Base-by-base conservation (phyloP, 345 rosid genomes). In the Moricandia arvensis region DNA sequence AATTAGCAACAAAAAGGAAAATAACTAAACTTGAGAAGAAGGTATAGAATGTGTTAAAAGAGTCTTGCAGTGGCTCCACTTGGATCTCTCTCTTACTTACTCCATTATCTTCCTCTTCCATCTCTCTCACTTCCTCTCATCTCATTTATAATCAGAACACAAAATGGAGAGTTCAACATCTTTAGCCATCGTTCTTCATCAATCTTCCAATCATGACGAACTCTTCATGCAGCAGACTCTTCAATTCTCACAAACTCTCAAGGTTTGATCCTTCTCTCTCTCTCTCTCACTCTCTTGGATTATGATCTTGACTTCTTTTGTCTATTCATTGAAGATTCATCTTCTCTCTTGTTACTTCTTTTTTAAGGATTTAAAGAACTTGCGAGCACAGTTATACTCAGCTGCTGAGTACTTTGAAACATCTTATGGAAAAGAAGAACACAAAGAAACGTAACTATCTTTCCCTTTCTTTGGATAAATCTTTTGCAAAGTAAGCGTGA, bases 401-500 rank as follows among this genome's bases (percentile, higher is more conserved):
- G 98, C 97, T 10, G 97, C 97, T 30, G 93, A 94, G 16, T 85
- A 90, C 77, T 91, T 89, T 71, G 98, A 94, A 83, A 29, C 62
- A 15, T 86, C 91, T 64, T 90, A 89, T 80, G 59, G 59, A 49
- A 66, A 84, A 72, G 87, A 87, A 49, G 86, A 82, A 8, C 88
- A 85, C 74, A 94, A 91, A 81, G 83, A 88, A 73, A 62, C 83
- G 97, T 89, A 80, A 90, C 80, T 45, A 35, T 8, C 17, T 9
- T 45, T 69, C 6, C 15, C 35, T 53, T 30, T 68, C 74, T 65
- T 77, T 41, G 6, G 2, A 63, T 53, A 27, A 4, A 3, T 21
- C 26, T 58, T 41, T 12, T 18, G 60, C 33, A 54, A 47, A 74
- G 24, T 65, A 0, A 3, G 3, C 41, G 15, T 29, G 71, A 74